Base-by-base conservation (phyloP, 345 rosid genomes). In the Arabidopsis suecica region DNA sequence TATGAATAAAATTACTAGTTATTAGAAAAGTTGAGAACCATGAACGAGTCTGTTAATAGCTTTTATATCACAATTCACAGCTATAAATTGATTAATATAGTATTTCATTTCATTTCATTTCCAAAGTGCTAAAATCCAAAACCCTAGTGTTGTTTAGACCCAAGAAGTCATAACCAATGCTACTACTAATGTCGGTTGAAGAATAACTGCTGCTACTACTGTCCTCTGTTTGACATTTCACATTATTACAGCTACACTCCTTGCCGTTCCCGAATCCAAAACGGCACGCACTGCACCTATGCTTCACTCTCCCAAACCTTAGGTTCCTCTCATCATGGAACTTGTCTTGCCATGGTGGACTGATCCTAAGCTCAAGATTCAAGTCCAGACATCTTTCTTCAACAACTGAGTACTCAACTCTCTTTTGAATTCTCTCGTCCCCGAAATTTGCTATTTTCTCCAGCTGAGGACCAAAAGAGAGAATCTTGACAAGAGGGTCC, bases 341-440 rank as follows among this genome's bases (percentile, higher is more conserved):
- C 30, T 80, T 84, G 22, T 36, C 36, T 63, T 87, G 85, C 65
- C 75, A 76, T 9, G 98, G 97, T 18, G 89, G 97, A 80, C 96
- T 87, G 41, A 93, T 93, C 78, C 86, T 87, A 9, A 93, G 93
- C 74, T 91, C 98, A 12, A 93, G 92, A 76, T 88, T 93, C 86
- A 93, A 85, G 77, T 87, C 96, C 9, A 93, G 86, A 53, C 89
- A 82, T 69, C 74, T 84, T 68, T 63, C 71, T 45, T 82, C 91
- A n/a, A 16, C 65, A 56, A 47, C 36, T 32, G 78, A 51, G 74
- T 71, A 71, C 61, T 67, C 76, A 62, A 28, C 51, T 73, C 20
- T 69, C 40, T 53, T 33, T 37, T 50, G 41, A 37, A 7, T 25
- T 44, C 36, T 37, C 51, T 54, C 71, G 0, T 44, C 58, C 28